Base-by-base conservation (phyloP, 208 protist species). In the Leishmania braziliensis region DNA sequence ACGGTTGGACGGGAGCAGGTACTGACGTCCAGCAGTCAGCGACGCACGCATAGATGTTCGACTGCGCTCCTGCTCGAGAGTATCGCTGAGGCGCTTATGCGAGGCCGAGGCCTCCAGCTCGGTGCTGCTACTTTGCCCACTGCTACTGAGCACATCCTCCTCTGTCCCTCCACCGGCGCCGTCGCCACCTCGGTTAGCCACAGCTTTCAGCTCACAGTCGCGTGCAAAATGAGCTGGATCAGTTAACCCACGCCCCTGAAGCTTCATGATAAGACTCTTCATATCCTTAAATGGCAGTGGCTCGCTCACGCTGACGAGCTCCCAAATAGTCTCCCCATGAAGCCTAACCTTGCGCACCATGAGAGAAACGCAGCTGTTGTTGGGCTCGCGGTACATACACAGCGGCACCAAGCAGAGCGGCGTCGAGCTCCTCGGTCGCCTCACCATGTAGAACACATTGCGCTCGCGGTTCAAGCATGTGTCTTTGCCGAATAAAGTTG, bases 231-330 rank as follows among this genome's bases (percentile, higher is more conserved):
- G 82, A 4, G 68, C 58, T 10, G 90, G 90, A 85, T 93, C 91
- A 6, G 77, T 33, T 53, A 97, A 81, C 0, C 93, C 93, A 29
- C 93, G 84, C 26, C 70, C 77, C 76, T 93, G 86, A 72, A 97
- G 74, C 76, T 86, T 70, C 39, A 84, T 69, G 29, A 95, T 76
- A 33, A 97, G 78, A 65, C 85, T 83, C 68, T 89, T 92, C 43
- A 97, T 87, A 84, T 96, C 91, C 48, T 86, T 80, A 29, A 85
- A 68, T 0, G 51, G 29, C 16, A 94, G 66, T 0, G 78, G 83
- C 72, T 97, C 93, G 43, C 75, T 88, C 50, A 97, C 83, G 79
- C 88, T 90, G n/a, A 94, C 88, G 58, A 97, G 74, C 79, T 97
- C 92, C 93, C 93, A 97, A 50, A 78, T 73, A 12, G 74, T 71